Evolutionary conservation across 2,329 filamentous ascomycete genomes (phyloP).

Genomic region (Colletotrichum lupini): DNA sequence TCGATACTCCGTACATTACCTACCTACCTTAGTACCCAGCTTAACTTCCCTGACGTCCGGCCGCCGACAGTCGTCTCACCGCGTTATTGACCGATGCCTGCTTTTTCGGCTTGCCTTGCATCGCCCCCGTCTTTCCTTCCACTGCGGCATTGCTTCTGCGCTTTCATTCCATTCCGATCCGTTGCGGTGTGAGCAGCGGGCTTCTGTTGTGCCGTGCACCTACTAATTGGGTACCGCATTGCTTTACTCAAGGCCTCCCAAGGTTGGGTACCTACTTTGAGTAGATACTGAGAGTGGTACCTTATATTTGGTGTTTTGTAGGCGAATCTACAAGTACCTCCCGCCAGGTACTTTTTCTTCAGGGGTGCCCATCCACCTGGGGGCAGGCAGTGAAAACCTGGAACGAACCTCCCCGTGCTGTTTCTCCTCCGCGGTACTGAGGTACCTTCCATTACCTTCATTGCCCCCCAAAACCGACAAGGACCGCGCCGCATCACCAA

Average conservation of each 20-base stretch:
- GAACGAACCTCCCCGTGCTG: background rate
- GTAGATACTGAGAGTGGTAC: background rate
- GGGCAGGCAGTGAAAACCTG: background rate
- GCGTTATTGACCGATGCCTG: slow-evolving; percentile 22
- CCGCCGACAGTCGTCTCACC: slow-evolving; percentile 13
- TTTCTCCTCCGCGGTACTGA: background rate
- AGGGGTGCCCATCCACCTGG: background rate
- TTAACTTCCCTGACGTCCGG: background rate
- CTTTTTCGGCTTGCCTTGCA: background rate
- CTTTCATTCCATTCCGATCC: background rate
- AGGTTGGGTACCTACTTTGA: background rate
- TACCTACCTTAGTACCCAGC: too few relatives aligned
- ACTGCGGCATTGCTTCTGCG: background rate
- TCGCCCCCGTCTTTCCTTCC: background rate
- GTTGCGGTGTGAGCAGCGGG: slow-evolving; percentile 5
- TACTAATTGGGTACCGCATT: background rate
- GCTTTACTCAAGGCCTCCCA: background rate
- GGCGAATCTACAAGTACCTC: background rate
- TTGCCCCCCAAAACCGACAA: background rate
- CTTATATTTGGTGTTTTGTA: too few relatives aligned
- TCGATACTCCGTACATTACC: too few relatives aligned
- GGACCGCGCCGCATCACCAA: background rate
- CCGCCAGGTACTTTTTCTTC: background rate
- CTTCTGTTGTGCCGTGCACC: background rate
- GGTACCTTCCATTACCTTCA: background rate